Evolutionary conservation across 73 alveolate species (phyloP), one percentile per base, ranked within the genome.

Genomic region (Paraurostyla sp.): DNA sequence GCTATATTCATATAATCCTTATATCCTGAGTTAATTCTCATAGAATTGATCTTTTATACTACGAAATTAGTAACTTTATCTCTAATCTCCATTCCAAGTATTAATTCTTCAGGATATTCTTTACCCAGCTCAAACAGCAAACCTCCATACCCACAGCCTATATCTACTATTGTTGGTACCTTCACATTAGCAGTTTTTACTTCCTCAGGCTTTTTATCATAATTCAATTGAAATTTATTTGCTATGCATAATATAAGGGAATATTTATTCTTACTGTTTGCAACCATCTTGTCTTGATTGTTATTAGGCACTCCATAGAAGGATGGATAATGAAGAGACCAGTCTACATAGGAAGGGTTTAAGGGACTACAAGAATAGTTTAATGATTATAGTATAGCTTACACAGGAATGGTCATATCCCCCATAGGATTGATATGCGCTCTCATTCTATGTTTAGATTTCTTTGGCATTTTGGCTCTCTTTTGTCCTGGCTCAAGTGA

Each of bases 61-160:
- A 98, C 99, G 78, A 81, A 98, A 84, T 98, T 97, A 16, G 98
- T 94, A 29, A 98, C 98, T 83, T 97, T 97, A 80, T 97, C 99
- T 82, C 99, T 92, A 46, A 98, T 98, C 92, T 98, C 99, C 96
- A 97, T 84, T 23, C 99, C 99, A 18, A 97, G 81, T 2, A 97
- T 95, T 29, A 96, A 92, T 22, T 92, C 75, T 33, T 85, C 89
- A 27, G 98, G 99, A 88, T 92, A 97, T 33, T 88, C 71, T 33
- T 93, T 76, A 35, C 98, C 76, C 76, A 98, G 92, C 62, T 97
- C 97, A 86, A 95, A 96, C 69, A 97, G 73, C 46, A 98, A 86
- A 32, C 99, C 99, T 38, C 99, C 99, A 93, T 94, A 98, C 57
- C 99, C 99, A 65, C 99, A 98, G 13, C 99, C 99, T 20, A 97